Evolutionary conservation across 2,329 filamentous ascomycete species (phyloP).

Genomic region (Magnaporthiopsis rhizophila): DNA sequence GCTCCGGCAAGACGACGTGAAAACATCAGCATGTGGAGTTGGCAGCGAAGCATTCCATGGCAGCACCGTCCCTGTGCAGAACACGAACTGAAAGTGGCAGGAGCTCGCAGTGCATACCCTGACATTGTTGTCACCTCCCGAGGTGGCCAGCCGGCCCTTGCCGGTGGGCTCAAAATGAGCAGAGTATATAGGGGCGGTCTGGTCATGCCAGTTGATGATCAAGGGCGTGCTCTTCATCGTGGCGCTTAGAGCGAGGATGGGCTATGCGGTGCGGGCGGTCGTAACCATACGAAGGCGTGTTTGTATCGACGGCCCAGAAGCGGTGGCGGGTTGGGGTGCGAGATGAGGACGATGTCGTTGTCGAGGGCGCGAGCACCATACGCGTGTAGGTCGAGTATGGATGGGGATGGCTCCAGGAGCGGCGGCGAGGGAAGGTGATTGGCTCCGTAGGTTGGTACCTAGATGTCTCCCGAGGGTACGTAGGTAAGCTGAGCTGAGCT

Average conservation of each 20-base stretch:
- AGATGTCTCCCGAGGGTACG: neutral
- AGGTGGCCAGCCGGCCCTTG: conserved; percentile 86
- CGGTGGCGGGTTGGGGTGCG: too few relatives aligned
- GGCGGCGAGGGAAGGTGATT: neutral
- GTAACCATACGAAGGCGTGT: conserved; percentile 5
- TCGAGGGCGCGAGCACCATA: neutral
- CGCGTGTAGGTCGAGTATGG: neutral
- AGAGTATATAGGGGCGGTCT: conserved; percentile 94
- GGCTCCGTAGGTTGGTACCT: too few relatives aligned
- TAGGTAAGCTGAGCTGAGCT: neutral
- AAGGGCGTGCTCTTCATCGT: conserved; percentile 93
- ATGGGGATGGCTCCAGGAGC: neutral
- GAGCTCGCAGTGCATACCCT: conserved; percentile 49
- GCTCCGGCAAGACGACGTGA: neutral
- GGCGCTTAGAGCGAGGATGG: conserved; percentile 18
- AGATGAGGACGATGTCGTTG: neutral
- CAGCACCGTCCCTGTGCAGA: neutral
- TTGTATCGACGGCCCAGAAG: conserved; percentile 1
- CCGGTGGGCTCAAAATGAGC: conserved; percentile 92
- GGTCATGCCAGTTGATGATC: conserved; percentile 98
- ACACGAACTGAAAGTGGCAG: neutral
- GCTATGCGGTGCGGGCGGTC: conserved; percentile 9
- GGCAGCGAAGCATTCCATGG: neutral
- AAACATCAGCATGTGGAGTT: neutral
- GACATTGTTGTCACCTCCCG: conserved; percentile 93